Percentiles rank a stretch among this genome's conserved stretches.
These are phyloP conservation scores for Casaregolazyma suthepensis DNA, from an alignment of 1,139 yeast species.

Conservation along the genomic window DNA sequence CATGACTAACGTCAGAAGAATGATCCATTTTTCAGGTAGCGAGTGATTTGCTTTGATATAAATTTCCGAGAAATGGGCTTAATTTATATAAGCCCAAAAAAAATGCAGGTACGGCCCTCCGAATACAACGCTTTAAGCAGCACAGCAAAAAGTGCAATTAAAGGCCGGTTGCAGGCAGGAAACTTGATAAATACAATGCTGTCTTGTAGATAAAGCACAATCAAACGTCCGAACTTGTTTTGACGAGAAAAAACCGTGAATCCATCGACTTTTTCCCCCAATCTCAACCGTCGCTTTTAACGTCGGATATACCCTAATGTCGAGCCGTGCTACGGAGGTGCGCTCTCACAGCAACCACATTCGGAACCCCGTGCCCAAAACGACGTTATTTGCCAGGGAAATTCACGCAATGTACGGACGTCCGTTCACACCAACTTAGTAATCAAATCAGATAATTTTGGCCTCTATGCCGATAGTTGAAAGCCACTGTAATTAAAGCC, in stretches of 20 bases:
- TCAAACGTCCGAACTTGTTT: too few relatives aligned
- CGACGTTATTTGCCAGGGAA: not conserved
- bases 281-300: too few relatives aligned
- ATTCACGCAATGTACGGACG: not conserved
- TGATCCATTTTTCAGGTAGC: not conserved
- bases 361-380: not conserved
- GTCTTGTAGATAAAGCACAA: too few relatives aligned
- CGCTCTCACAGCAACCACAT: not conserved
- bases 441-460: not conserved
- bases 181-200: not conserved
- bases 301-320: not conserved
- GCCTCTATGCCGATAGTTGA: not conserved
- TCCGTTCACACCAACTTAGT: not conserved
- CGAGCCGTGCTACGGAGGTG: not conserved
- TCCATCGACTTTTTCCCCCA: too few relatives aligned
- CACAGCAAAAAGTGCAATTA: not conserved
- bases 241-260: too few relatives aligned
- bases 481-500: conserved; percentile 32
- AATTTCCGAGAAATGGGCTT: not conserved
- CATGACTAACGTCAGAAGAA: not conserved
- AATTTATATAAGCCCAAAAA: not conserved
- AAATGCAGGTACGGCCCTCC: not conserved
- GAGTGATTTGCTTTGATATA: not conserved
- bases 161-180: too few relatives aligned
- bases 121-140: not conserved